A percentile compares a stretch with the other conserved stretches of the same genome.
phyloP scores from a whole-genome alignment of 345 rosid genomes.

The Syzygium aromaticum region DNA sequence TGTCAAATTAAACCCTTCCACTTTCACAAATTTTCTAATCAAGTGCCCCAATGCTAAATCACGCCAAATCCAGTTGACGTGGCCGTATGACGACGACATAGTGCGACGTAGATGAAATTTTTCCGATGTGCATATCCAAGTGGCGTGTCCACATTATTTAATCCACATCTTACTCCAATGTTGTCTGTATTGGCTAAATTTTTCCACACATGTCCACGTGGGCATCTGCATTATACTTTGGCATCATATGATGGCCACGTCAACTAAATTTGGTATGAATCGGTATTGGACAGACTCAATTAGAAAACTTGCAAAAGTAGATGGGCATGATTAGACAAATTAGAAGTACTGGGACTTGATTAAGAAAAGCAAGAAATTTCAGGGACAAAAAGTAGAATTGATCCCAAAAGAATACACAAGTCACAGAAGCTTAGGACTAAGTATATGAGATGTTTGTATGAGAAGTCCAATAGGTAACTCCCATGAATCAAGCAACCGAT shows the following conservation, averaged over 20 bases:
- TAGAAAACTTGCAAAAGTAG: neutral
- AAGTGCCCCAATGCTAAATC: neutral
- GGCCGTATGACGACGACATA: neutral
- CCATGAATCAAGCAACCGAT: neutral
- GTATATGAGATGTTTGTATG: neutral
- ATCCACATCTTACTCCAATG: neutral
- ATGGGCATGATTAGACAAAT: neutral
- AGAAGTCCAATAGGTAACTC: neutral
- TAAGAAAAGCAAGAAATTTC: neutral
- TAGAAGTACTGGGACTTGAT: neutral
- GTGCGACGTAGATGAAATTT: neutral
- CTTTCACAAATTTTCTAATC: neutral
- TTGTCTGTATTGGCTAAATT: neutral
- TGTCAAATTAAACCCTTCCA: neutral
- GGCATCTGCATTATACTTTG: neutral
- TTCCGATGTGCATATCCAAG: neutral
- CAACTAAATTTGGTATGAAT: neutral
- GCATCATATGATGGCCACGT: neutral
- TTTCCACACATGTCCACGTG: neutral
- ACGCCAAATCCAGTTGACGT: neutral
- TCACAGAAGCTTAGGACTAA: neutral
- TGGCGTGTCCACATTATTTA: neutral
- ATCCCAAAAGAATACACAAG: neutral
- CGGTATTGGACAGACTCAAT: neutral
- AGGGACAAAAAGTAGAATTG: neutral